Evolutionary conservation across 345 rosid genomes (phyloP).

Genomic region (Ailanthus altissimus): DNA sequence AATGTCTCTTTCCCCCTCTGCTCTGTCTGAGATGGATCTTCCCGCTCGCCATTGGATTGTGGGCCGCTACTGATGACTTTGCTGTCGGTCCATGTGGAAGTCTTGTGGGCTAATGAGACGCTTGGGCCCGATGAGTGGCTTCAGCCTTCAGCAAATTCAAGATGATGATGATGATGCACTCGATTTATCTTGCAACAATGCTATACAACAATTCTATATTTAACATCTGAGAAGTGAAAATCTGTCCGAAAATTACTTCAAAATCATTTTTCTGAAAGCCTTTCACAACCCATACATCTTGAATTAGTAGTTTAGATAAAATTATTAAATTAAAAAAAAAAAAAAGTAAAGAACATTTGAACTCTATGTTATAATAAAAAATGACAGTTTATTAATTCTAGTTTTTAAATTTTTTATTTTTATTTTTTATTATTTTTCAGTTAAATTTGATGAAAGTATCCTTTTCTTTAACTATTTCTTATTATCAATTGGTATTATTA

Average conservation of each 20-base stretch:
- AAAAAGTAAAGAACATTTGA: too few relatives aligned
- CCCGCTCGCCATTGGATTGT: too few relatives aligned
- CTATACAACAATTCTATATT: background rate
- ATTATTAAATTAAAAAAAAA: too few relatives aligned
- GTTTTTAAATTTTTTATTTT: too few relatives aligned
- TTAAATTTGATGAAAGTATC: too few relatives aligned
- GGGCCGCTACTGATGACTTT: background rate
- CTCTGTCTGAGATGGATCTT: too few relatives aligned
- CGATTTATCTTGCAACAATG: background rate
- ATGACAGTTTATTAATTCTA: too few relatives aligned
- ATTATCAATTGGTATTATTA: too few relatives aligned
- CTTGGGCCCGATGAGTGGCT: background rate
- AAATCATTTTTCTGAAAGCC: background rate
- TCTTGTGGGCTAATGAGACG: background rate
- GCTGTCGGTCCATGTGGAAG: background rate
- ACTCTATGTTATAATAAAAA: too few relatives aligned
- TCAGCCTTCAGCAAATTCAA: fast-evolving
- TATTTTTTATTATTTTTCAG: too few relatives aligned
- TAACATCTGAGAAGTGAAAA: background rate
- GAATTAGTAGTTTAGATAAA: background rate
- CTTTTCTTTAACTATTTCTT: too few relatives aligned
- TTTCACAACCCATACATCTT: background rate
- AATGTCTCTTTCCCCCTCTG: too few relatives aligned
- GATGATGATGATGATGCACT: background rate
- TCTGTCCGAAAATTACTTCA: background rate